Evolutionary conservation across 768 basidiomycete genomes (phyloP).

Genomic region (Pholiota conissans): DNA sequence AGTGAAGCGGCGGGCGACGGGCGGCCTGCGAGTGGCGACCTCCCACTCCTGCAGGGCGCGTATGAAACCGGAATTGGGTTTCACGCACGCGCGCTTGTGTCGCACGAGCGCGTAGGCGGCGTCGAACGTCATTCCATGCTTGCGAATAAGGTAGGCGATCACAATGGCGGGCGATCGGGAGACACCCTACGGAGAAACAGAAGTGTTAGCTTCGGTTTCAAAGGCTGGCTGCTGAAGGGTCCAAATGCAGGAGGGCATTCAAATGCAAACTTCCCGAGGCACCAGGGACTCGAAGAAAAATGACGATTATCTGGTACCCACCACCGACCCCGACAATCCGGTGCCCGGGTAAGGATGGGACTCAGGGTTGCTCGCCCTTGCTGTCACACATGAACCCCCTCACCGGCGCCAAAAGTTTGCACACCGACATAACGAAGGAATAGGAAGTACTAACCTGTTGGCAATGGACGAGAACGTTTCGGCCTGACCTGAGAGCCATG

Average conservation of each 20-base stretch:
- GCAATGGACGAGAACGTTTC: conserved; percentile 76
- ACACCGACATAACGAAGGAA: background rate
- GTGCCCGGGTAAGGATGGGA: background rate
- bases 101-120: conserved; percentile 59
- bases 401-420: background rate
- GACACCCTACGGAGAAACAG: conserved; percentile 50
- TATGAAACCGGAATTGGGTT: conserved; percentile 80
- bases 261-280: no score
- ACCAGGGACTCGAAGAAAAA: no score
- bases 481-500: conserved; percentile 53
- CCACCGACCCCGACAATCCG: conserved; percentile 14
- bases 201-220: background rate
- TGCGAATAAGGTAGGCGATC: conserved; percentile 80
- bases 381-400: background rate
- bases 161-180: conserved; percentile 78
- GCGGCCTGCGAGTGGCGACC: conserved; percentile 3
- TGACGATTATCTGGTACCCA: no score
- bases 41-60: conserved; percentile 62
- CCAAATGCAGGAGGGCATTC: no score
- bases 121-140: conserved; percentile 73
- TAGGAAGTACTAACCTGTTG: conserved; percentile 60
- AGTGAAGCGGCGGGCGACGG: background rate
- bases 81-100: conserved; percentile 68
- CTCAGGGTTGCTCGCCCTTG: background rate
- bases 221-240: no score